These are phyloP conservation scores for Xylariaceae sp. DNA, from an alignment of 2,329 filamentous ascomycete genomes.

Conservation along the genomic window DNA sequence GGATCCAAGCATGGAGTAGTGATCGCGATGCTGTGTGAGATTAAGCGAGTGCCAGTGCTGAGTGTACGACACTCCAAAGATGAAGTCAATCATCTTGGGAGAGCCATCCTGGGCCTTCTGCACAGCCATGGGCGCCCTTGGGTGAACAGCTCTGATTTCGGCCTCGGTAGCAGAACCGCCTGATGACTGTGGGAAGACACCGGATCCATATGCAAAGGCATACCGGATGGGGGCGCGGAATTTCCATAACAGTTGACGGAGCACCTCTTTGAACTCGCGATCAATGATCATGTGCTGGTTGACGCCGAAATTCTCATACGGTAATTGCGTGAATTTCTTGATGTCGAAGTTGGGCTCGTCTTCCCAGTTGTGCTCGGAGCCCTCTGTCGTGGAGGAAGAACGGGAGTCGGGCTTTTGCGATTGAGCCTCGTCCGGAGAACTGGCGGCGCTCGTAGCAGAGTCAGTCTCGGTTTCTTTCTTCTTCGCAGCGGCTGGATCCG, in stretches of 20 bases:
- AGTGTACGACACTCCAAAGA: conserved; percentile 89
- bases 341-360: conserved; percentile 69
- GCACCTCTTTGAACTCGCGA: conserved; percentile 86
- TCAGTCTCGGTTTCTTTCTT: conserved; percentile 24
- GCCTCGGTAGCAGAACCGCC: conserved; percentile 50
- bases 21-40: conserved; percentile 78
- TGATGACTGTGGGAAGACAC: conserved; percentile 79
- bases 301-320: conserved; percentile 77
- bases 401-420: conserved; percentile 19
- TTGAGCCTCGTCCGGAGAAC: conserved; percentile 22
- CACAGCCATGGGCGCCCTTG: conserved; percentile 75
- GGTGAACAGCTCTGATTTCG: conserved; percentile 65
- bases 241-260: conserved; percentile 83
- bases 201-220: conserved; percentile 95
- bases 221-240: conserved; percentile 93
- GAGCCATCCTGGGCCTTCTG: conserved; percentile 80
- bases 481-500: conserved; percentile 14
- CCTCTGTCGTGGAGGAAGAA: conserved; percentile 19
- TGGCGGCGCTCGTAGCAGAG: conserved; percentile 22
- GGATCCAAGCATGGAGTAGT: conserved; percentile 83
- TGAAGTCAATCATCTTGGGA: conserved; percentile 98
- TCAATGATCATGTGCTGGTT: conserved; percentile 98
- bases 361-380: conserved; percentile 59
- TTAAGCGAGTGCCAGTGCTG: conserved; percentile 98
- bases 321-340: conserved; percentile 70